These are phyloP conservation scores for Lantana camara DNA, from an alignment of 257 asterid genomes.

Conservation along the genomic window DNA sequence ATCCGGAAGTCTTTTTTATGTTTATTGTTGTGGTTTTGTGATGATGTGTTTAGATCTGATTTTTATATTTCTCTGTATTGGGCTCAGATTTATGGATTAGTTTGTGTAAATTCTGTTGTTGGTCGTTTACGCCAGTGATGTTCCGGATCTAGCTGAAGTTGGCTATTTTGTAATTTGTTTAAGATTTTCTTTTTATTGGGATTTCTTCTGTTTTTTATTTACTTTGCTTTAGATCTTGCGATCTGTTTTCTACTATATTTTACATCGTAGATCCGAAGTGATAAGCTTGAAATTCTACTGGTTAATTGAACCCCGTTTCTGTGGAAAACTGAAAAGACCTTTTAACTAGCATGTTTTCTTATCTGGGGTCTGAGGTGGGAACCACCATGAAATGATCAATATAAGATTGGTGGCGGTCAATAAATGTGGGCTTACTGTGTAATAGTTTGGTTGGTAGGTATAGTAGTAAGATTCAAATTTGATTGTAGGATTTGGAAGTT, in stretches of 20 bases:
- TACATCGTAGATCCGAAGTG: neutral
- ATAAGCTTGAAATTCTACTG: neutral
- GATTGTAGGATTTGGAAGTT: neutral
- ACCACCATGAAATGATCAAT: neutral
- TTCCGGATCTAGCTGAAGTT: slow-evolving; percentile 6
- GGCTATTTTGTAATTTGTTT: neutral
- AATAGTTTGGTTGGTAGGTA: neutral
- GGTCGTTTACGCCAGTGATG: neutral
- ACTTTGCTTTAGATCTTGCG: neutral
- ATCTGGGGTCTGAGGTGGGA: neutral
- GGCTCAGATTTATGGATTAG: neutral
- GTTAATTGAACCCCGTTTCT: neutral
- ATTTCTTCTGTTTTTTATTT: neutral
- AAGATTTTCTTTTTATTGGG: no score
- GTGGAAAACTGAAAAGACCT: neutral
- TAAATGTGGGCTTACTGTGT: neutral
- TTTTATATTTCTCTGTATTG: neutral
- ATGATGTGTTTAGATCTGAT: slow-evolving; percentile 17
- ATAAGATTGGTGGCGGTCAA: neutral
- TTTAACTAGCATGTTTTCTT: neutral
- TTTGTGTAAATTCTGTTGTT: neutral
- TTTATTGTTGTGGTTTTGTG: no score
- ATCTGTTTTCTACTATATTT: neutral
- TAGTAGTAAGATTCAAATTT: neutral
- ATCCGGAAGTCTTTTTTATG: slow-evolving; percentile 6